phyloP scores from a whole-genome alignment of 169 alveolate species.

The Plasmodium ovale region DNA sequence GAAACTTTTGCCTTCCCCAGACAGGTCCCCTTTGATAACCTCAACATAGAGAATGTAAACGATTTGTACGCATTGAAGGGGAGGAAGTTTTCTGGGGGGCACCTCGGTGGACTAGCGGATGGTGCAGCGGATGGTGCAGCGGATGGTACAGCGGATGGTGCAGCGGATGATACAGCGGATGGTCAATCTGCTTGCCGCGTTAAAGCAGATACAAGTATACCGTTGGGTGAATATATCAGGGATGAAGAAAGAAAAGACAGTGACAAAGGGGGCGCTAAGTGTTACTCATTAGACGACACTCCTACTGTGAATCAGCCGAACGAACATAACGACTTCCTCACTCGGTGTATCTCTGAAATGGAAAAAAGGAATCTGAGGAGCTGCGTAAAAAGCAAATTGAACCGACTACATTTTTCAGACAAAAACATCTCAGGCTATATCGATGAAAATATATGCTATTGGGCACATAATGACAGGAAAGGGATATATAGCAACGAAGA shows the following conservation, averaged over 20 bases:
- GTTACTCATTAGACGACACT: too few relatives aligned
- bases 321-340: not conserved
- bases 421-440: constrained; percentile 31
- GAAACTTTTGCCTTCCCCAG: constrained; percentile 6
- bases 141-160: too few relatives aligned
- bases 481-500: constrained; percentile 11
- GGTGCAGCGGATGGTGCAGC: too few relatives aligned
- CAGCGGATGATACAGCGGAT: too few relatives aligned
- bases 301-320: too few relatives aligned
- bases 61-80: constrained; percentile 32
- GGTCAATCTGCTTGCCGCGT: too few relatives aligned
- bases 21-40: not conserved
- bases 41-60: constrained; percentile 22
- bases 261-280: too few relatives aligned
- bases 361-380: constrained; percentile 26
- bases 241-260: too few relatives aligned
- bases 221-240: too few relatives aligned
- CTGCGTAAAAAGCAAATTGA: constrained; percentile 30
- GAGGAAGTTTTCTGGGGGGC: too few relatives aligned
- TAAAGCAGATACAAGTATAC: too few relatives aligned
- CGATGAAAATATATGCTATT: constrained; percentile 63
- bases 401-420: constrained; percentile 36
- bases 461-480: constrained; percentile 51
- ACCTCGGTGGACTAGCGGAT: too few relatives aligned
- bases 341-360: constrained; percentile 4